Percentiles rank a stretch among this genome's conserved stretches.
Evolutionary conservation across 495 filamentous ascomycete genomes (phyloP).

Genomic region (Neurospora africana): DNA sequence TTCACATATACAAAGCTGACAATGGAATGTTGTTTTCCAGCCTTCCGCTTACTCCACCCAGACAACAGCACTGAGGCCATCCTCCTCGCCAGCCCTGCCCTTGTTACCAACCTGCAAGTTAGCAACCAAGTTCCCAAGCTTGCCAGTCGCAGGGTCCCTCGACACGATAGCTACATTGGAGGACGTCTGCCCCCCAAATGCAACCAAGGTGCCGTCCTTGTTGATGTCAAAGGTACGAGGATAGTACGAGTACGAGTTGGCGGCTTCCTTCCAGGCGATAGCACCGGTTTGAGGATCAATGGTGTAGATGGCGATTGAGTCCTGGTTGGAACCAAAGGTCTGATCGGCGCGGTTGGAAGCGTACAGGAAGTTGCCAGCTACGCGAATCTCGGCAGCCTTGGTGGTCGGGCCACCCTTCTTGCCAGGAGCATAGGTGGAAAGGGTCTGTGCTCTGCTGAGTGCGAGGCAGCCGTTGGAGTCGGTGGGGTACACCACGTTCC

Average conservation of each 20-base stretch:
- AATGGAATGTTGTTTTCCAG: not conserved
- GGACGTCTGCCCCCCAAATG: slow-evolving; percentile 54
- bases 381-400: slow-evolving; percentile 35
- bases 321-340: slow-evolving; percentile 29
- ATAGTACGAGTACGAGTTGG: slow-evolving; percentile 34
- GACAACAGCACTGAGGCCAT: slow-evolving; percentile 34
- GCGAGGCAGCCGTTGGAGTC: slow-evolving; percentile 20
- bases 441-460: slow-evolving; percentile 25
- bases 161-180: slow-evolving; percentile 50
- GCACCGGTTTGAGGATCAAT: slow-evolving; percentile 22
- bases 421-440: slow-evolving; percentile 27
- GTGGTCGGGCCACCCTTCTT: slow-evolving; percentile 23
- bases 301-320: slow-evolving; percentile 31
- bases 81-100: slow-evolving; percentile 33
- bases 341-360: slow-evolving; percentile 34
- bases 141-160: slow-evolving; percentile 44
- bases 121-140: slow-evolving; percentile 41
- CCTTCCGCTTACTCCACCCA: slow-evolving; percentile 36
- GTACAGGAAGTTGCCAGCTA: slow-evolving; percentile 31
- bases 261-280: slow-evolving; percentile 27
- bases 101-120: slow-evolving; percentile 28
- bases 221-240: slow-evolving; percentile 54
- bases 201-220: slow-evolving; percentile 48
- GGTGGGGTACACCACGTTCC: slow-evolving; percentile 28
- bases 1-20: not conserved